phyloP scores from a whole-genome alignment of 768 basidiomycete species.

The Pulveroboletus sp. region DNA sequence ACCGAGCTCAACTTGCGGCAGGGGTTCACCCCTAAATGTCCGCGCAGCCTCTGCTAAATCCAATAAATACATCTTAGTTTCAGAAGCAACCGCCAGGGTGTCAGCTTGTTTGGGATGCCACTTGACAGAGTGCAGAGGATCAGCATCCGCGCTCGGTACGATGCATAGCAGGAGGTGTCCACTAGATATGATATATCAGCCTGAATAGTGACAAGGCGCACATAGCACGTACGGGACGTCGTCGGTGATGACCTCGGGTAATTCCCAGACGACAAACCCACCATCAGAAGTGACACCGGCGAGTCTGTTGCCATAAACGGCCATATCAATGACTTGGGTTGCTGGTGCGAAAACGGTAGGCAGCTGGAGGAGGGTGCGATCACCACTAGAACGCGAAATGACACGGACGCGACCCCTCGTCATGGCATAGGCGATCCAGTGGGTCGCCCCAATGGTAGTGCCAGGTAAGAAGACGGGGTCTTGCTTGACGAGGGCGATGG shows the following conservation, averaged over 20 bases:
- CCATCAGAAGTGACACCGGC: constrained; percentile 86
- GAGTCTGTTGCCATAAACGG: constrained; percentile 74
- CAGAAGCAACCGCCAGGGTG: constrained; percentile 78
- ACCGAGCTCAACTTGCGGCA: constrained; percentile 64
- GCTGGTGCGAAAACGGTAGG: constrained; percentile 54
- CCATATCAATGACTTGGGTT: constrained; percentile 79
- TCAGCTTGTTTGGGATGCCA: constrained; percentile 85
- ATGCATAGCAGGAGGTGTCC: constrained; percentile 68
- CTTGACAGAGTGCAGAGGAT: constrained; percentile 75
- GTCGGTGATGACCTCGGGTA: constrained; percentile 78
- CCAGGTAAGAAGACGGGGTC: constrained; percentile 81
- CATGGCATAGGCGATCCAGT: constrained; percentile 94
- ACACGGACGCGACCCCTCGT: constrained; percentile 86
- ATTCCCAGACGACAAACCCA: constrained; percentile 85
- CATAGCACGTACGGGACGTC: constrained; percentile 68
- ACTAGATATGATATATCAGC: constrained; percentile 33
- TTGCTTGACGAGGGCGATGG: constrained; percentile 83
- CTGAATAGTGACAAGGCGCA: neutral
- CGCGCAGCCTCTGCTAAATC: constrained; percentile 62
- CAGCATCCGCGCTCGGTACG: constrained; percentile 49
- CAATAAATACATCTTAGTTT: constrained; percentile 68
- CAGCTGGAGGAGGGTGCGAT: constrained; percentile 79
- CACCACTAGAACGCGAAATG: constrained; percentile 83
- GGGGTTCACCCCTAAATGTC: constrained; percentile 57
- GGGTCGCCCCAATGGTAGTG: constrained; percentile 84